Evolutionary conservation across 192 early-diverging fungal species (phyloP), one percentile per base, ranked within the genome.

Genomic region (Coemansia sp.): DNA sequence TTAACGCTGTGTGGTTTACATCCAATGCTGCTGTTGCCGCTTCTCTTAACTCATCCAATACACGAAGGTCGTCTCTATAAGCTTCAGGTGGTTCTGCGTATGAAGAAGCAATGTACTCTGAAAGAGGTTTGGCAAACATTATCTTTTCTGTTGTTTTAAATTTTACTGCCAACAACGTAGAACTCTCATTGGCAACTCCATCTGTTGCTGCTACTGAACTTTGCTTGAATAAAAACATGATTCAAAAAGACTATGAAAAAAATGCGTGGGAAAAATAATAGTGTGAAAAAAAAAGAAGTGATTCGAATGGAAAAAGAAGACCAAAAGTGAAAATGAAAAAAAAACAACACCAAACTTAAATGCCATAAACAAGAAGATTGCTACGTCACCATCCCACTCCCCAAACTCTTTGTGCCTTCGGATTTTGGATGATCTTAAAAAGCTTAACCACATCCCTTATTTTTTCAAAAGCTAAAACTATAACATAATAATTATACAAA

Each of bases 51-150:
- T 89, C 86, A 57, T 96, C 92, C 4, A 95, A 78, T 14, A 88
- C 79, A 29, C 91, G 85, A 72, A 96, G 90, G 83, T 96, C 93
- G 74, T 93, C 92, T 8, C 87, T 84, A 58, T 95, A 96, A 1
- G 84, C 74, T 63, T 94, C 91, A 6, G 93, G 92, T 57, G 94
- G 92, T 66, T 96, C 94, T 2, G 87, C 89, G 73, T 92, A 96
- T 0, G 87, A 83, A 22, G 86, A 86, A 1, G 87, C 86, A 67
- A 95, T 94, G 62, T 93, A 94, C 21, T 87, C 84, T 33, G 80
- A 68, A 14, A 88, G 73, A 10, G 78, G 63, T 33, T 54, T 66
- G 42, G 65, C 57, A 57, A 62, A 78, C 32, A 33, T 27, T 10
- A 72, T 64, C 51, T 66, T 71, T 51, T 85, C 80, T 22, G 78